phyloP scores from a whole-genome alignment of 192 early-diverging fungal species.

The Backusella parvicylindrica region DNA sequence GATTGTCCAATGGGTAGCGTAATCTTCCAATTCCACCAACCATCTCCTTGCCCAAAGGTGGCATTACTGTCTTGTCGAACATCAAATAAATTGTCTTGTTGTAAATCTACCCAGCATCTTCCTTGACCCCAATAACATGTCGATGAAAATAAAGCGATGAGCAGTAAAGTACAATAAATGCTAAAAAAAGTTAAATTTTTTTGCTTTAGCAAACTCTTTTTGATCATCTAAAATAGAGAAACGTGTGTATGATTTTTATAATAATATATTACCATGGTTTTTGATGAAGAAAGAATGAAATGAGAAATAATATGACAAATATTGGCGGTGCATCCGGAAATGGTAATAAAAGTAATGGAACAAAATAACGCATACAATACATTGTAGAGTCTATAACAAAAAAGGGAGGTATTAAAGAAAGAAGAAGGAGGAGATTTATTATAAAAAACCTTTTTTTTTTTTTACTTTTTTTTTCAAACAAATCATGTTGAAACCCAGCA shows the following conservation, averaged over 20 bases:
- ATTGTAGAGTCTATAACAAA: conserved; percentile 18
- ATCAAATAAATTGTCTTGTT: conserved; percentile 34
- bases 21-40: conserved; percentile 35
- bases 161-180: conserved; percentile 51
- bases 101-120: conserved; percentile 56
- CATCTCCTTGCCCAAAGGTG: conserved; percentile 29
- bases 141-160: conserved; percentile 52
- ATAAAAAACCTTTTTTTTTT: background rate
- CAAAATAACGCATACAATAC: conserved; percentile 60
- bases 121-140: conserved; percentile 63
- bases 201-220: background rate
- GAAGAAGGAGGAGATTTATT: background rate
- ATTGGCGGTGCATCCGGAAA: conserved; percentile 57
- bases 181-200: conserved; percentile 27
- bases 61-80: conserved; percentile 24
- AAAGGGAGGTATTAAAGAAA: background rate
- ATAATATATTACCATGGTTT: conserved; percentile 49
- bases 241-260: no score
- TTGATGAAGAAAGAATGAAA: conserved; percentile 58
- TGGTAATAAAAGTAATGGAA: conserved; percentile 55
- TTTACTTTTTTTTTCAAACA: background rate
- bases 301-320: conserved; percentile 49
- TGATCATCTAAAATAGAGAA: no score
- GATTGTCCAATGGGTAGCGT: conserved; percentile 24
- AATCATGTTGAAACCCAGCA: background rate